These are phyloP conservation scores for Eimeria acervulina DNA, from an alignment of 169 alveolate species.

Conservation along the genomic window DNA sequence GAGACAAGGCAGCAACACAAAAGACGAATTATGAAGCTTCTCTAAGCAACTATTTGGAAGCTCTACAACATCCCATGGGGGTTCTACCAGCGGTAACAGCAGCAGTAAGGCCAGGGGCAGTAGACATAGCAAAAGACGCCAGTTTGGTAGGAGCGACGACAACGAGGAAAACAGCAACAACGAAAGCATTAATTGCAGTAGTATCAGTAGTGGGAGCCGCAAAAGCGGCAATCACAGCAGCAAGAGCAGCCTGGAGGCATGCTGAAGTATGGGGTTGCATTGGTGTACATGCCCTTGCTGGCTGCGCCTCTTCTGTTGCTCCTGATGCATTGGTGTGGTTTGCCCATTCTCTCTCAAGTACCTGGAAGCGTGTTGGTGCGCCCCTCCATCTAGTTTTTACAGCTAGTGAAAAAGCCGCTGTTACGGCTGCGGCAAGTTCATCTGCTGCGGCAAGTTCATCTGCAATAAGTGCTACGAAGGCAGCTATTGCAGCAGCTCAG, in stretches of 20 bases:
- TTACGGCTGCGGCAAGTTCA: not conserved
- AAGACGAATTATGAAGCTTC: not conserved
- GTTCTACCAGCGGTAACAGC: not conserved
- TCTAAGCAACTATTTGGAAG: not conserved
- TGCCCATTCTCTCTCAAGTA: not conserved
- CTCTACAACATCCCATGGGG: not conserved
- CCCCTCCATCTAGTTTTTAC: not conserved
- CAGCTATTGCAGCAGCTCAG: conserved; percentile 30
- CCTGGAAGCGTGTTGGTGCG: not conserved
- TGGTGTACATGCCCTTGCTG: not conserved
- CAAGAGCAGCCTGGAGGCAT: not conserved
- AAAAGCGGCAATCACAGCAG: conserved; percentile 6
- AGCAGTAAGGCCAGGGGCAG: not conserved
- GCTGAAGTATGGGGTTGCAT: not conserved
- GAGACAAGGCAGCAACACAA: not conserved
- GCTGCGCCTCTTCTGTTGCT: not conserved
- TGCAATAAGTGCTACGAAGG: not conserved
- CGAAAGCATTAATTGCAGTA: not conserved
- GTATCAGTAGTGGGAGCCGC: not conserved
- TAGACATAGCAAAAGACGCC: not conserved
- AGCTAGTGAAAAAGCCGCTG: not conserved
- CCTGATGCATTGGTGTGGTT: not conserved
- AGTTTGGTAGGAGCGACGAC: not conserved
- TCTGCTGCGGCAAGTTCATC: not conserved
- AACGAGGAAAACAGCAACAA: not conserved